Conservation (phyloP, 192 early-diverging fungal species). For the Linnemannia hyalina region DNA sequence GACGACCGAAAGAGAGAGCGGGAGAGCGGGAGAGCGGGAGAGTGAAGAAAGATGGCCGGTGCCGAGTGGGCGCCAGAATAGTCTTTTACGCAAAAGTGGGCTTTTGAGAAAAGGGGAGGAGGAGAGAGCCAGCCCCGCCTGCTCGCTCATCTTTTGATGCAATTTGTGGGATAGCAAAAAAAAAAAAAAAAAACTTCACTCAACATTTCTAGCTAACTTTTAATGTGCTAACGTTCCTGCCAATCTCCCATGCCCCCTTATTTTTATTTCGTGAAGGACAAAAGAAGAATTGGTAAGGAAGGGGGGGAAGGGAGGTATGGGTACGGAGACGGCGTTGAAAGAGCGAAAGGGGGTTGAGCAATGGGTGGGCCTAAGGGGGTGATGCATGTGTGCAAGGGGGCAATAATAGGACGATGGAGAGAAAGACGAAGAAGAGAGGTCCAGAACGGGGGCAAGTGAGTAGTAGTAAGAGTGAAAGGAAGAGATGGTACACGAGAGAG, state of each 20-base stretch:
- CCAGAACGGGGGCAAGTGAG: background rate
- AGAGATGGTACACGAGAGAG: background rate
- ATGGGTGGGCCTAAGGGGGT: background rate
- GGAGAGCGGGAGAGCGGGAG: background rate
- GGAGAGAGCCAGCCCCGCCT: too few relatives aligned
- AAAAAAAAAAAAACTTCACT: background rate
- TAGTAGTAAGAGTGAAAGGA: background rate
- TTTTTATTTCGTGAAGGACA: background rate
- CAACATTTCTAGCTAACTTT: background rate
- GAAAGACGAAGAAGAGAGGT: background rate
- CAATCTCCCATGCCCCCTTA: background rate
- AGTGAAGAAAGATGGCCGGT: background rate
- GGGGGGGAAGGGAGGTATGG: background rate
- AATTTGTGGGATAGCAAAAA: background rate
- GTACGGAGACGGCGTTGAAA: background rate
- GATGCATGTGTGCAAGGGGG: background rate
- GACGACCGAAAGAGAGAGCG: background rate
- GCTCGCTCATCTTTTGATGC: background rate
- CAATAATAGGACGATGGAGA: background rate
- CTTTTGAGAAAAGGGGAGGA: background rate
- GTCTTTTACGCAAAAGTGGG: background rate
- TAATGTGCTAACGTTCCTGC: background rate
- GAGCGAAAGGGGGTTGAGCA: slow-evolving; percentile 3
- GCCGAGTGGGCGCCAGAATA: background rate
- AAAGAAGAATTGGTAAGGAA: background rate